Conservation (phyloP, 2,329 filamentous ascomycete species). For the Fusarium poae region DNA sequence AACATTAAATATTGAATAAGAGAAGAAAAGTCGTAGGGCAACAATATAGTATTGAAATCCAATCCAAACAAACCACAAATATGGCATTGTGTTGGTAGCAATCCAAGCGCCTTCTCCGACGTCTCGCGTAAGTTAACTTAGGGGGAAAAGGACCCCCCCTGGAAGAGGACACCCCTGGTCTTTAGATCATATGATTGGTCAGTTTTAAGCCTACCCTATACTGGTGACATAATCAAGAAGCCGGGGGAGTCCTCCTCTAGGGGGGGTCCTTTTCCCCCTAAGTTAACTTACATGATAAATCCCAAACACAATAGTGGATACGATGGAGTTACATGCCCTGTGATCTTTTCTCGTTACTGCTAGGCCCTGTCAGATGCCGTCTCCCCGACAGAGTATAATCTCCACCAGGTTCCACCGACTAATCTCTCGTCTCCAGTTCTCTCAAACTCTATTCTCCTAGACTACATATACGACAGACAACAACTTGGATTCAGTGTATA, state of each 20-base stretch:
- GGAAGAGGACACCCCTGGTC: too few relatives aligned
- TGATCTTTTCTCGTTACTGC: not conserved
- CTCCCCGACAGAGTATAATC: not conserved
- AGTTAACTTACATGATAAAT: not conserved
- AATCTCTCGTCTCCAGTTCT: conserved; percentile 1
- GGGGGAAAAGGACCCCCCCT: too few relatives aligned
- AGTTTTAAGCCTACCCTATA: too few relatives aligned
- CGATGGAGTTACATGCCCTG: not conserved
- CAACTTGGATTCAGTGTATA: not conserved
- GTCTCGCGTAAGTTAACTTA: too few relatives aligned
- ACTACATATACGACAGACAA: not conserved
- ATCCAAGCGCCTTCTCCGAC: conserved; percentile 2
- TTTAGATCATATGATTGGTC: too few relatives aligned
- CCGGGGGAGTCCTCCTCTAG: too few relatives aligned
- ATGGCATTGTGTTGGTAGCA: not conserved
- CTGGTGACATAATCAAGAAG: too few relatives aligned
- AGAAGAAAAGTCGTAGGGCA: not conserved
- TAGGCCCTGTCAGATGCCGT: not conserved
- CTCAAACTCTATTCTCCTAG: conserved; percentile 2
- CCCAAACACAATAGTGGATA: conserved; percentile 7
- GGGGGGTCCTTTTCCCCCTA: too few relatives aligned
- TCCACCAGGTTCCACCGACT: not conserved
- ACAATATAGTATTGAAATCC: not conserved
- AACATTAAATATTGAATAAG: not conserved
- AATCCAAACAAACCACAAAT: not conserved